phyloP scores from a whole-genome alignment of 768 basidiomycete genomes.

The Xerocomellus chrysenteron region DNA sequence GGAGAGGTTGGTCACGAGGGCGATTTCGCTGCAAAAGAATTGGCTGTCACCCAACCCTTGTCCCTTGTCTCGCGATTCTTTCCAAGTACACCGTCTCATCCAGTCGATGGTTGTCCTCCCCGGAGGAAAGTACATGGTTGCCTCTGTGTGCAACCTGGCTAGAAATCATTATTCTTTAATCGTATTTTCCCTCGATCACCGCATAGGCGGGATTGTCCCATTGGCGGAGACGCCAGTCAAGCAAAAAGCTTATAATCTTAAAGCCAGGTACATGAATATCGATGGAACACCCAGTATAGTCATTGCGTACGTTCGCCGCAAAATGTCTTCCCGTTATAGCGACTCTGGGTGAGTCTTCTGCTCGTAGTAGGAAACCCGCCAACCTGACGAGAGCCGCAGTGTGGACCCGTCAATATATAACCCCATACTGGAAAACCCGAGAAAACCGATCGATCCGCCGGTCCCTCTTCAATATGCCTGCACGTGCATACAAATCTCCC shows the following conservation, averaged over 20 bases:
- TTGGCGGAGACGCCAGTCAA: slow-evolving; percentile 50
- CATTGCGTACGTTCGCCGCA: slow-evolving; percentile 51
- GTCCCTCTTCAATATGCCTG: slow-evolving; percentile 46
- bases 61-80: slow-evolving; percentile 25
- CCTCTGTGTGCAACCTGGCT: slow-evolving; percentile 49
- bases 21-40: slow-evolving; percentile 58
- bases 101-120: slow-evolving; percentile 59
- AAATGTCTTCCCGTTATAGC: slow-evolving; percentile 20
- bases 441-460: slow-evolving; percentile 42
- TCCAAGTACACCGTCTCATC: slow-evolving; percentile 36
- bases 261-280: slow-evolving; percentile 58
- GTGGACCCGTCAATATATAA: slow-evolving; percentile 34
- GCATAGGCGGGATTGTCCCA: slow-evolving; percentile 37
- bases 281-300: slow-evolving; percentile 48
- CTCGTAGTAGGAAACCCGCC: not conserved
- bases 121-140: slow-evolving; percentile 67
- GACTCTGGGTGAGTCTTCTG: slow-evolving; percentile 16
- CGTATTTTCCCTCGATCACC: slow-evolving; percentile 58
- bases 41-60: slow-evolving; percentile 48
- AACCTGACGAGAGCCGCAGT: slow-evolving; percentile 15
- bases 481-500: slow-evolving; percentile 40
- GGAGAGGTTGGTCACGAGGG: slow-evolving; percentile 60
- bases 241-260: slow-evolving; percentile 54
- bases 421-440: slow-evolving; percentile 31
- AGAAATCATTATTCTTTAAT: slow-evolving; percentile 49